Evolutionary conservation across 148 eudicot genomes (phyloP).

Genomic region (Rheum nobile): DNA sequence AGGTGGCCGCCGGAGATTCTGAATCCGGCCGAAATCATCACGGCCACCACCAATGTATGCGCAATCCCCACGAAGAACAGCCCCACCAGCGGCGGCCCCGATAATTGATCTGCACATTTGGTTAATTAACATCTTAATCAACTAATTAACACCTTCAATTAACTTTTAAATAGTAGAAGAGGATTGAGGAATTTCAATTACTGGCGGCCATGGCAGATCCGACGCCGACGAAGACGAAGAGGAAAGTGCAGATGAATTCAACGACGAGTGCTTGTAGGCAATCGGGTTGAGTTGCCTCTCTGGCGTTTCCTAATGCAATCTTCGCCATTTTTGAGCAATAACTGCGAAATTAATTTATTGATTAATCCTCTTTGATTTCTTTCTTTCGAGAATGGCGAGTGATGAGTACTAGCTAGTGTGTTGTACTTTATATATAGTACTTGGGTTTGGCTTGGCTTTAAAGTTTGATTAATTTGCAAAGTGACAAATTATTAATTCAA

Average conservation of each 20-base stretch:
- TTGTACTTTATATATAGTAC: not conserved
- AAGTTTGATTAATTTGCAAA: not conserved
- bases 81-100: conserved; percentile 43
- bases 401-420: not conserved
- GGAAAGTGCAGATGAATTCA: conserved; percentile 83
- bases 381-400: not conserved
- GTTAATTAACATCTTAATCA: not conserved
- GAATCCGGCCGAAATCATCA: conserved; percentile 77
- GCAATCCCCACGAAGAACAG: conserved; percentile 73
- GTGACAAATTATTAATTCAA: not conserved
- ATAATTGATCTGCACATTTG: conserved; percentile 32
- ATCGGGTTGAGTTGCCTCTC: conserved; percentile 54
- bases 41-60: conserved; percentile 72
- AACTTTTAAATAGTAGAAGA: not conserved
- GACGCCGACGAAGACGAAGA: conserved; percentile 82
- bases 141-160: not conserved
- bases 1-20: conserved; percentile 80
- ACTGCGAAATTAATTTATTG: not conserved
- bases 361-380: not conserved
- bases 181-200: conserved; percentile 5
- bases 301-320: conserved; percentile 49
- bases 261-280: conserved; percentile 71
- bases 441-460: not conserved
- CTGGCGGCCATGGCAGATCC: conserved; percentile 82
- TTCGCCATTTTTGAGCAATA: conserved; percentile 33